Evolutionary conservation across 768 basidiomycete species (phyloP), one percentile per base, ranked within the genome.

Genomic region (Russula compacta): DNA sequence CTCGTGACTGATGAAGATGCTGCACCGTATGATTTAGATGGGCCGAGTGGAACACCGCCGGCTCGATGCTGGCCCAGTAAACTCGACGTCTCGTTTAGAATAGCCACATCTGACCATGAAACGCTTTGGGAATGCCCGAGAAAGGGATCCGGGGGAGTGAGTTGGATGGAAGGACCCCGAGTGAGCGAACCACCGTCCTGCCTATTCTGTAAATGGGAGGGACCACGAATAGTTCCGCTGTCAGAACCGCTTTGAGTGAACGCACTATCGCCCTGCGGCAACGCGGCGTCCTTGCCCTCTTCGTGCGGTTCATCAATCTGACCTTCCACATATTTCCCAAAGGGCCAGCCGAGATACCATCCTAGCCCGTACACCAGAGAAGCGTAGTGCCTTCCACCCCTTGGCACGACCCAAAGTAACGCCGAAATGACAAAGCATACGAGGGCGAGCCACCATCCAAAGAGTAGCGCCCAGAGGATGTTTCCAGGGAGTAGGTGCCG

Each of bases 341-440:
- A 99, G 2, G 97, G 97, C 97, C 97, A 98, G 21, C 83, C 83
- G 56, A 98, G 81, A 71, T 99, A 99, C 90, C 94, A 97, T 6
- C 93, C 94, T 29, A 99, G 75, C 14, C 97, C 97, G 68, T 84
- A 92, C 6, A 98, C 77, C 35, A 98, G 79, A n/a, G 81, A 82
- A 2, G 91, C 83, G 71, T 95, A 98, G 52, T 83, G 85, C 65
- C 78, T 79, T 46, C 93, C 93, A 12, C 97, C 95, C 49, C 81
- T 80, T 0, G 95, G 90, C 6, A 92, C 75, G 46, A 87, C 55
- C 69, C 80, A 85, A 33, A 99, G 77, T 17, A 95, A 33, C 46
- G 75, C 78, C 7, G 92, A 84, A 46, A 92, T 70, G 48, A 77
- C 52, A 62, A 92, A 78, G 73, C 87, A 97, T 17, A 79, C 72